These are phyloP conservation scores for Plenodomus tracheiphilus DNA, from an alignment of 2,329 filamentous ascomycete species.

Conservation along the genomic window DNA sequence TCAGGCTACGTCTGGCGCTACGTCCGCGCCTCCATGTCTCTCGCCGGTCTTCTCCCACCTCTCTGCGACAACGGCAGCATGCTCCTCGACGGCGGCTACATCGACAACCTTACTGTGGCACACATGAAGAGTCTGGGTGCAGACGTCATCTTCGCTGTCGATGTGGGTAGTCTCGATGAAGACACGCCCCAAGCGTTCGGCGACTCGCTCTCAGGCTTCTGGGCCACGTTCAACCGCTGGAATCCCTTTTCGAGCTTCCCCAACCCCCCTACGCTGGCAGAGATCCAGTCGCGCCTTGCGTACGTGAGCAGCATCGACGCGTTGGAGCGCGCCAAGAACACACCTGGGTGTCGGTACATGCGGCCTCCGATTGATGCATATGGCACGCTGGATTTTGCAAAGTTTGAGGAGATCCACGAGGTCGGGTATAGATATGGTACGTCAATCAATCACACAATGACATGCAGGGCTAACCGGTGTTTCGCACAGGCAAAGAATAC, in stretches of 20 bases:
- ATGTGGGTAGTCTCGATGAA: constrained; percentile 91
- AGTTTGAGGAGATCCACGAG: constrained; percentile 95
- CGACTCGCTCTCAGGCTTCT: constrained; percentile 91
- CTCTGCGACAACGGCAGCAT: constrained; percentile 96
- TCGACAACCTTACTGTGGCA: constrained; percentile 94
- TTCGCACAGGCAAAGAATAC: constrained; percentile 65
- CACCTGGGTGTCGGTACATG: constrained; percentile 93
- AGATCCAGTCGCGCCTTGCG: constrained; percentile 92
- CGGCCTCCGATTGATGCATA: constrained; percentile 91
- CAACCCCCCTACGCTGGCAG: constrained; percentile 91
- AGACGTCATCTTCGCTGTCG: constrained; percentile 92
- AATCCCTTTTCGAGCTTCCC: constrained; percentile 88
- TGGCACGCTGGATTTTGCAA: constrained; percentile 92
- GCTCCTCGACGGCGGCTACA: constrained; percentile 93
- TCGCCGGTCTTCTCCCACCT: constrained; percentile 88
- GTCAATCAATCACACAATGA: constrained; percentile 1
- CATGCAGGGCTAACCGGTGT: constrained; percentile 1
- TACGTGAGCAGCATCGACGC: constrained; percentile 96
- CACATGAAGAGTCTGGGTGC: constrained; percentile 96
- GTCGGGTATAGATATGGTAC: constrained; percentile 80
- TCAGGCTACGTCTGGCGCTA: constrained; percentile 98
- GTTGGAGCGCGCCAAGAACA: constrained; percentile 87
- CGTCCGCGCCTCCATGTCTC: constrained; percentile 92
- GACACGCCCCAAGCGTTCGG: constrained; percentile 90
- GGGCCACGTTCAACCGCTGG: constrained; percentile 95